Conservation (phyloP, 768 basidiomycete genomes). For the Boletus sp. region DNA sequence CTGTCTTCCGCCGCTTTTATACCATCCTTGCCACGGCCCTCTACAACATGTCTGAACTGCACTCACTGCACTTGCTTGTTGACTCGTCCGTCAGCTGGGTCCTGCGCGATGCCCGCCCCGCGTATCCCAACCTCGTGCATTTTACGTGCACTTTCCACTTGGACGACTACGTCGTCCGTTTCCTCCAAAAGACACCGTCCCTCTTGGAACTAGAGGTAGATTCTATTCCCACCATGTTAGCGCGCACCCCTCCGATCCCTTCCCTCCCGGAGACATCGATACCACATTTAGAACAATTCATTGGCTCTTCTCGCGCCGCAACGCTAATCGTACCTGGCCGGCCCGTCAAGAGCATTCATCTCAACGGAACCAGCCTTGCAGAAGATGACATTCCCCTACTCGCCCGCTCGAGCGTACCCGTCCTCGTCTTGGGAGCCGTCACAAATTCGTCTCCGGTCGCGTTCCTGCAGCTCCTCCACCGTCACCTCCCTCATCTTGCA, state of each 20-base stretch:
- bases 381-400: constrained; percentile 54
- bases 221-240: constrained; percentile 28
- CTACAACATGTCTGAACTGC: constrained; percentile 56
- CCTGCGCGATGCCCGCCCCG: constrained; percentile 33
- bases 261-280: constrained; percentile 35
- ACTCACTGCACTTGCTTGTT: constrained; percentile 46
- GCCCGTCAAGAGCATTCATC: constrained; percentile 60
- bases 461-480: constrained; percentile 55
- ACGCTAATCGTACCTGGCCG: constrained; percentile 58
- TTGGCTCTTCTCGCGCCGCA: constrained; percentile 57
- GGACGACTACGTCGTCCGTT: constrained; percentile 54
- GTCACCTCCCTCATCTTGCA: constrained; percentile 55
- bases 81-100: constrained; percentile 55
- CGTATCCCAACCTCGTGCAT: constrained; percentile 47
- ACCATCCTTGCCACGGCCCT: constrained; percentile 50
- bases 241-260: constrained; percentile 20
- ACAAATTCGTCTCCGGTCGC: constrained; percentile 55
- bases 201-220: constrained; percentile 59
- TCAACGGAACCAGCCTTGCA: constrained; percentile 57
- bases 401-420: constrained; percentile 44
- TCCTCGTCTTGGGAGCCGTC: constrained; percentile 56
- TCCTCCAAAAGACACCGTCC: constrained; percentile 53
- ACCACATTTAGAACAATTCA: constrained; percentile 51
- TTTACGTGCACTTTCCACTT: constrained; percentile 62
- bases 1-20: constrained; percentile 47